phyloP scores from a whole-genome alignment of 306 rosid genomes.

The Cucumis hystrix region DNA sequence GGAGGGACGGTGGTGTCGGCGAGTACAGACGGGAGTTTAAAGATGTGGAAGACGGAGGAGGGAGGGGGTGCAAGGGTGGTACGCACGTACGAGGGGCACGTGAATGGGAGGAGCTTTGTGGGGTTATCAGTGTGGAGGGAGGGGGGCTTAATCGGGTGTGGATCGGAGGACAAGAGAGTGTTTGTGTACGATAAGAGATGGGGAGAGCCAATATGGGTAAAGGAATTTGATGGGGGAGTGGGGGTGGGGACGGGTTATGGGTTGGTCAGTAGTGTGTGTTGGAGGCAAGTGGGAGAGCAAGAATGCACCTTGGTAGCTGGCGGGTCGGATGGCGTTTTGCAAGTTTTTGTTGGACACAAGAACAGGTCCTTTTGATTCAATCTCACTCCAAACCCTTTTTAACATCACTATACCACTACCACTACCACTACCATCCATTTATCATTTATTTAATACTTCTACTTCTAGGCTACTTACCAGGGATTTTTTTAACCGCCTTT shows the following conservation, averaged over 20 bases:
- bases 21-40: slow-evolving; percentile 36
- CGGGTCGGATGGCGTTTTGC: slow-evolving; percentile 46
- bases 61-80: background rate
- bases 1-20: slow-evolving; percentile 23
- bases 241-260: background rate
- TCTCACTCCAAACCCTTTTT: background rate
- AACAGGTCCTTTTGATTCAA: slow-evolving; percentile 8
- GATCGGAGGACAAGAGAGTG: slow-evolving; percentile 39
- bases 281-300: slow-evolving; percentile 36
- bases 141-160: slow-evolving; percentile 44
- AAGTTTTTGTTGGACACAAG: slow-evolving; percentile 31
- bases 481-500: background rate
- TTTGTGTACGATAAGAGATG: slow-evolving; percentile 45
- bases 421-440: background rate
- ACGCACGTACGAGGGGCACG: slow-evolving; percentile 41
- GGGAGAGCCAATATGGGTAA: slow-evolving; percentile 44
- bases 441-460: background rate
- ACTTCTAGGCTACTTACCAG: too few relatives aligned
- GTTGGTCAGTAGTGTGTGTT: slow-evolving; percentile 47
- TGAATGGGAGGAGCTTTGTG: slow-evolving; percentile 36
- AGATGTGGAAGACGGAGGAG: slow-evolving; percentile 28
- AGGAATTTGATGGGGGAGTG: slow-evolving; percentile 18
- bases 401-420: background rate
- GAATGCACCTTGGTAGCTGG: slow-evolving; percentile 35
- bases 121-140: slow-evolving; percentile 47